These are phyloP conservation scores for Fusarium fracticaudum DNA, from an alignment of 2,329 filamentous ascomycete species.

Conservation along the genomic window DNA sequence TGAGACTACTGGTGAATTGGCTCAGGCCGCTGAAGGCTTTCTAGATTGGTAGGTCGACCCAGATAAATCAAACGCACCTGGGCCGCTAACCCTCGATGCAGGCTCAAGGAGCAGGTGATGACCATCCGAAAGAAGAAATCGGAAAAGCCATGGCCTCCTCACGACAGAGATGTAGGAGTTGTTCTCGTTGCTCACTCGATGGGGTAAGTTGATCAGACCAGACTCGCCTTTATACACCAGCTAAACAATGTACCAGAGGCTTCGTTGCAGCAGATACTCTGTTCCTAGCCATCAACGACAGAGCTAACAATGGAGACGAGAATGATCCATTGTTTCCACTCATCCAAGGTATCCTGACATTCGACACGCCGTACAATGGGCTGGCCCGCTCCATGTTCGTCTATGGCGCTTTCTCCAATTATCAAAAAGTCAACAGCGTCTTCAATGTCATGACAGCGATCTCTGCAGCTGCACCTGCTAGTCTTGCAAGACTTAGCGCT, in stretches of 20 bases:
- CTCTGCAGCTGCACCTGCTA: conserved; percentile 59
- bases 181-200: conserved; percentile 86
- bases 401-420: conserved; percentile 68
- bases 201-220: conserved; percentile 58
- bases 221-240: rapidly evolving
- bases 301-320: conserved; percentile 52
- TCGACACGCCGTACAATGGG: conserved; percentile 86
- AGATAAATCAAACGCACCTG: background rate
- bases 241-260: conserved; percentile 58
- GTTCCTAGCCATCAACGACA: conserved; percentile 75
- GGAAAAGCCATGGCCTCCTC: conserved; percentile 77
- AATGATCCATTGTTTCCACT: conserved; percentile 75
- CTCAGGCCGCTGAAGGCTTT: conserved; percentile 56
- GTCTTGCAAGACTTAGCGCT: conserved; percentile 47
- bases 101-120: conserved; percentile 84
- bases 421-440: conserved; percentile 64
- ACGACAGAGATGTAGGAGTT: conserved; percentile 82
- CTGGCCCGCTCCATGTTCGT: conserved; percentile 68
- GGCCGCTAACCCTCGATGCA: conserved; percentile 43
- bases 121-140: conserved; percentile 76
- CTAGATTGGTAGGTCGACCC: conserved; percentile 54
- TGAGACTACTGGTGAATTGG: conserved; percentile 76
- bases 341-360: conserved; percentile 81
- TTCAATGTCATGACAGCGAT: conserved; percentile 67
- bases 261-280: conserved; percentile 86